A percentile compares a stretch with the other conserved stretches of the same genome.
These are phyloP conservation scores for Pythium dissotocum DNA, from an alignment of 352 stramenopile species.

Conservation along the genomic window DNA sequence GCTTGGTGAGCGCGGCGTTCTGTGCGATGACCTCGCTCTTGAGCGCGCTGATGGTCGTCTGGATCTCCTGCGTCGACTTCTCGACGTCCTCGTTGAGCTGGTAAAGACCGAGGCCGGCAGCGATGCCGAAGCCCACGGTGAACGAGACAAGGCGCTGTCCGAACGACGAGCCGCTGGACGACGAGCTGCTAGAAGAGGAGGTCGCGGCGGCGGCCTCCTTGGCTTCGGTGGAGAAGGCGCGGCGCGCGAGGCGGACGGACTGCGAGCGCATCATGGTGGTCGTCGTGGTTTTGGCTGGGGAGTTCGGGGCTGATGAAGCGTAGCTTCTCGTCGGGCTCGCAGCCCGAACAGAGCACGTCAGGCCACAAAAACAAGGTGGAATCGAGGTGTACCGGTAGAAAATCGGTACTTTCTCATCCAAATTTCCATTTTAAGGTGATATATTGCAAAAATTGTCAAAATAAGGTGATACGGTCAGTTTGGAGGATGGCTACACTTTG, in stretches of 20 bases:
- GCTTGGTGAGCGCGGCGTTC: conserved; percentile 69
- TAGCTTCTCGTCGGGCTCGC: conserved; percentile 17
- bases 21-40: conserved; percentile 73
- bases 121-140: conserved; percentile 63
- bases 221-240: conserved; percentile 59
- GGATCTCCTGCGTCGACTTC: conserved; percentile 69
- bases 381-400: conserved; percentile 13
- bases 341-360: conserved; percentile 12
- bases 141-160: conserved; percentile 72
- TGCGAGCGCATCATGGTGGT: conserved; percentile 32
- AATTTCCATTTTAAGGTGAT: neutral
- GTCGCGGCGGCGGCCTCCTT: conserved; percentile 43
- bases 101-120: conserved; percentile 65
- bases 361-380: conserved; percentile 29
- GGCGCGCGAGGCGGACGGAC: conserved; percentile 30
- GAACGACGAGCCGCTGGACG: conserved; percentile 70
- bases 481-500: neutral
- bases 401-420: conserved; percentile 16
- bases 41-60: conserved; percentile 57
- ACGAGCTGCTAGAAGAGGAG: conserved; percentile 41
- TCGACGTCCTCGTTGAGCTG: conserved; percentile 74
- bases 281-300: neutral
- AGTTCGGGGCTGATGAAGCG: neutral
- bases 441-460: neutral
- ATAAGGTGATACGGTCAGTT: neutral